phyloP scores from a whole-genome alignment of 2,329 filamentous ascomycete species.

The Ascochyta rabiei region DNA sequence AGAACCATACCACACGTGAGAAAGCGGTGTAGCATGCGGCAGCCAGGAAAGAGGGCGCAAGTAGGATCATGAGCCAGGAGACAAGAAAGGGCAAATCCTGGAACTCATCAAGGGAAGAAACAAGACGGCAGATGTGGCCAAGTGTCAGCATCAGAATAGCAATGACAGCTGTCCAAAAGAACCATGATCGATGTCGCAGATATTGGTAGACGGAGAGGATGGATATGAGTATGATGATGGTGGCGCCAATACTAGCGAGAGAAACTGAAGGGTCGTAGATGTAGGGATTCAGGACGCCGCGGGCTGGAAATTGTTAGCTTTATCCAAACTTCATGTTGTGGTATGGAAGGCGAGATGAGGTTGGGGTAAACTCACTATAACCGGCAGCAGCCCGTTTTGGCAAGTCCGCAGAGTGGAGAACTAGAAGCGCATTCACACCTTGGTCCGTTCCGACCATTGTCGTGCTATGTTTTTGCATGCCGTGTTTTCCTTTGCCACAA shows the following conservation, averaged over 20 bases:
- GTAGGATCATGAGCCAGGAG: conserved; percentile 54
- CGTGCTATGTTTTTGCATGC: conserved; percentile 4
- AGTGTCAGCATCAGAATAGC: conserved; percentile 54
- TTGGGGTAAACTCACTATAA: conserved; percentile 26
- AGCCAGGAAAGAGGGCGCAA: conserved; percentile 58
- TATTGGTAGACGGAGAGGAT: conserved; percentile 41
- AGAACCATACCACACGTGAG: conserved; percentile 54
- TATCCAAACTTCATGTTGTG: background rate
- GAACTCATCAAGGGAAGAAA: conserved; percentile 47
- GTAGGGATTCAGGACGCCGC: conserved; percentile 49
- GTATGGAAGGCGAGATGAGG: background rate
- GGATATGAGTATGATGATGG: conserved; percentile 49
- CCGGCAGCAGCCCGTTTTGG: conserved; percentile 29
- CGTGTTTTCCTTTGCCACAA: conserved; percentile 2
- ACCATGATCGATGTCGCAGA: conserved; percentile 44
- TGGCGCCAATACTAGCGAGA: conserved; percentile 52
- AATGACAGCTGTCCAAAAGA: conserved; percentile 45
- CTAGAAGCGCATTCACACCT: conserved; percentile 11
- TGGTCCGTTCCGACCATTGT: conserved; percentile 21
- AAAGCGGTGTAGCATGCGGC: conserved; percentile 59
- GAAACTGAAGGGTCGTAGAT: conserved; percentile 56
- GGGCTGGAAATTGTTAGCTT: conserved; percentile 16
- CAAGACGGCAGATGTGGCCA: conserved; percentile 59
- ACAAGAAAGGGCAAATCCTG: conserved; percentile 47
- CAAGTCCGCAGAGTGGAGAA: conserved; percentile 22